phyloP scores from a whole-genome alignment of 805 yeast species.

The Wickerhamomyces bisporus region DNA sequence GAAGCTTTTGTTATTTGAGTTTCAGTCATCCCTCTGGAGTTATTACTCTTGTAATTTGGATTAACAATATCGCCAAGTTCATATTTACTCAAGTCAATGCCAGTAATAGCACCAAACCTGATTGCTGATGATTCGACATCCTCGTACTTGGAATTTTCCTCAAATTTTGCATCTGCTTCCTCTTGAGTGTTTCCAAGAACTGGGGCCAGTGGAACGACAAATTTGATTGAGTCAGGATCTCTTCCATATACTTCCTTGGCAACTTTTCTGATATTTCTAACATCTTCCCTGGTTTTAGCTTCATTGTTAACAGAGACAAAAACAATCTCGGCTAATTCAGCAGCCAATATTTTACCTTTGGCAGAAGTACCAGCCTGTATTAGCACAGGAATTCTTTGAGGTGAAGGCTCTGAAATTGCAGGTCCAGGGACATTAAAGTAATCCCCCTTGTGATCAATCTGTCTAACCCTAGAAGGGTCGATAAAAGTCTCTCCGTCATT shows the following conservation, averaged over 20 bases:
- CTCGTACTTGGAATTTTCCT: conserved; percentile 26
- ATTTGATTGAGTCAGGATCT: conserved; percentile 31
- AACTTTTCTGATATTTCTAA: conserved; percentile 25
- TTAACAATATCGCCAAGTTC: conserved; percentile 28
- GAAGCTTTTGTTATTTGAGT: conserved; percentile 7
- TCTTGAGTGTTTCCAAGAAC: conserved; percentile 34
- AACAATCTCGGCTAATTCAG: conserved; percentile 9
- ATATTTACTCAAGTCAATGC: conserved; percentile 2
- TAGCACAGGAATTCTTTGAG: conserved; percentile 33
- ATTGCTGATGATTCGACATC: conserved; percentile 35
- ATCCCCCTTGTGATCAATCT: conserved; percentile 31
- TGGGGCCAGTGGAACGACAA: conserved; percentile 29
- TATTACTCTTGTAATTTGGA: conserved; percentile 27
- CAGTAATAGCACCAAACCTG: conserved; percentile 37
- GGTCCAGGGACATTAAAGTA: conserved; percentile 31
- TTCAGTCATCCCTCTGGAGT: conserved; percentile 27
- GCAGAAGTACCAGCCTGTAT: conserved; percentile 34
- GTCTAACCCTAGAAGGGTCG: conserved; percentile 9
- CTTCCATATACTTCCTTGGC: conserved; percentile 30
- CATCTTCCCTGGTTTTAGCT: conserved; percentile 19
- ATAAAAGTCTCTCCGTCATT: conserved; percentile 27
- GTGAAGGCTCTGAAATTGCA: conserved; percentile 31
- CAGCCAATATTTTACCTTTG: conserved; percentile 31
- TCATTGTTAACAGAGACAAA: no score
- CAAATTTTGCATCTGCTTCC: conserved; percentile 32